Conservation (phyloP, 495 filamentous ascomycete species). For the Parachaetomium inaequale region DNA sequence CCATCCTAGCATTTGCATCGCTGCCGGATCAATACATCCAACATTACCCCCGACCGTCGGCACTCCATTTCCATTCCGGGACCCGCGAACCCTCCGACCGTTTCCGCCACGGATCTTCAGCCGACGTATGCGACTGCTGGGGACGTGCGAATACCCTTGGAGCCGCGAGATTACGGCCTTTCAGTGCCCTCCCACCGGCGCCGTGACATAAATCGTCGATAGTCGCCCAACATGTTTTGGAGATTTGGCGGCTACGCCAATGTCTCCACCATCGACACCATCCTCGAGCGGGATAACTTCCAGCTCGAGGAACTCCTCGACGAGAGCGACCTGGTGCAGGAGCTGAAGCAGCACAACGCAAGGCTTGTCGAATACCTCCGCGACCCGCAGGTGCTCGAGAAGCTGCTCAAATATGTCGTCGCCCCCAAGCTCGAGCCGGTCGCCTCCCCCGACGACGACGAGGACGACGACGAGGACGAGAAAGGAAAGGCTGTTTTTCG, state of each 20-base stretch:
- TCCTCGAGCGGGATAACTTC: slow-evolving; percentile 93
- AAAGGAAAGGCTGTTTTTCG: slow-evolving; percentile 47
- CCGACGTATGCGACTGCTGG: slow-evolving; percentile 20
- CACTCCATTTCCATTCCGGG: neutral
- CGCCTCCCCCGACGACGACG: slow-evolving; percentile 58
- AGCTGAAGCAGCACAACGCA: slow-evolving; percentile 95
- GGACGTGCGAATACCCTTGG: neutral
- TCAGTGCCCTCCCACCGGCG: slow-evolving; percentile 26
- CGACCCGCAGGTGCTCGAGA: slow-evolving; percentile 80
- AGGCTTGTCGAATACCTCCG: slow-evolving; percentile 96
- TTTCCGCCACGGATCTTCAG: neutral
- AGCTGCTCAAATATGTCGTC: slow-evolving; percentile 85
- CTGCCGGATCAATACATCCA: slow-evolving; percentile 1
- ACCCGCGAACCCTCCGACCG: neutral
- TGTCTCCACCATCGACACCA: slow-evolving; percentile 90
- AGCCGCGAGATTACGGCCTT: neutral
- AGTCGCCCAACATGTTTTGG: slow-evolving; percentile 82
- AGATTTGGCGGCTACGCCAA: slow-evolving; percentile 97
- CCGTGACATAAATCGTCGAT: slow-evolving; percentile 37
- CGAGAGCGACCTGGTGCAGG: slow-evolving; percentile 92
- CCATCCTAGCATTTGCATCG: slow-evolving; percentile 16
- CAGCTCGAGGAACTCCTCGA: slow-evolving; percentile 93
- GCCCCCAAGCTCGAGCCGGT: slow-evolving; percentile 64
- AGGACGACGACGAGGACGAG: slow-evolving; percentile 51
- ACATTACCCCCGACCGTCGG: neutral